Conservation (phyloP, 2,329 filamentous ascomycete species). For the Fusarium verticillioides region DNA sequence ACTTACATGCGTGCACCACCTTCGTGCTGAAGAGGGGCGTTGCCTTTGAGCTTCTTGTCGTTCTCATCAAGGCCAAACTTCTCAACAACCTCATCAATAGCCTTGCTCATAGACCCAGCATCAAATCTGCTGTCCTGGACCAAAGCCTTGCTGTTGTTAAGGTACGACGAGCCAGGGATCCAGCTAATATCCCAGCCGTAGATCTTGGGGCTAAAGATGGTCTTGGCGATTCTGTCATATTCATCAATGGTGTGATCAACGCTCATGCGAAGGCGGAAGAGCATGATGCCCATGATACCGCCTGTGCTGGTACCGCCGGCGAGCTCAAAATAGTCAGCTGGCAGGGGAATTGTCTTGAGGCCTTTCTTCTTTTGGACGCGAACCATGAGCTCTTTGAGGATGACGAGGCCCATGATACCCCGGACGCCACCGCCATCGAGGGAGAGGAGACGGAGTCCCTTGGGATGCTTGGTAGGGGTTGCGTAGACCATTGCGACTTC, state of each 20-base stretch:
- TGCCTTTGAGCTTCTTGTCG: slow-evolving; percentile 24
- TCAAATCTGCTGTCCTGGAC: slow-evolving; percentile 31
- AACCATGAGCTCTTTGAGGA: slow-evolving; percentile 11
- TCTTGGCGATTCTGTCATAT: slow-evolving; percentile 30
- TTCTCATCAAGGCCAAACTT: slow-evolving; percentile 30
- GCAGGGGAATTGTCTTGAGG: background rate
- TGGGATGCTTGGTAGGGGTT: background rate
- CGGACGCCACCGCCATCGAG: slow-evolving; percentile 12
- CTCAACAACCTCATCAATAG: slow-evolving; percentile 24
- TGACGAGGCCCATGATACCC: slow-evolving; percentile 14
- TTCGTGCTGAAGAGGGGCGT: slow-evolving; percentile 25
- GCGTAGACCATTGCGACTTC: background rate
- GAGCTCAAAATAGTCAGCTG: slow-evolving; percentile 33
- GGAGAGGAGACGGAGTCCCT: background rate
- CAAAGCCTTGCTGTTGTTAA: slow-evolving; percentile 31
- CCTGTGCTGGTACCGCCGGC: slow-evolving; percentile 33
- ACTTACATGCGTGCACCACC: slow-evolving; percentile 19
- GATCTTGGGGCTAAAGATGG: slow-evolving; percentile 32
- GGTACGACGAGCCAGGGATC: background rate
- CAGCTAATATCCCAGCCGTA: slow-evolving; percentile 21
- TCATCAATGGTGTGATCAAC: slow-evolving; percentile 26
- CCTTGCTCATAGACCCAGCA: slow-evolving; percentile 10
- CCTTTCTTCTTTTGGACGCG: slow-evolving; percentile 4
- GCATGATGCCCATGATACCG: slow-evolving; percentile 34
- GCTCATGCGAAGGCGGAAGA: slow-evolving; percentile 36